Evolutionary conservation across 2,329 filamentous ascomycete species (phyloP).

Genomic region (Hypoxylon sp.): DNA sequence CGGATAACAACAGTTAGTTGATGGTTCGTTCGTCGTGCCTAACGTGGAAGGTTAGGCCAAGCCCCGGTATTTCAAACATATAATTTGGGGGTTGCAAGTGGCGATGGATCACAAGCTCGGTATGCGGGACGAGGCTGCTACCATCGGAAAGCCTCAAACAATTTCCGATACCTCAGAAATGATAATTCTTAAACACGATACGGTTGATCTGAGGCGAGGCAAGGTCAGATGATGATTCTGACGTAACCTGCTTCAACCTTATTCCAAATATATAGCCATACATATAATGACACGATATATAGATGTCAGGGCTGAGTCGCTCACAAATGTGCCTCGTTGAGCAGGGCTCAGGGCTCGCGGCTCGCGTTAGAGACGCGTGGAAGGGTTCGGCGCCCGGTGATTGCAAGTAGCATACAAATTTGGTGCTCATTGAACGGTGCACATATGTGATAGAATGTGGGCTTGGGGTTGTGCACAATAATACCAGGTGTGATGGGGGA

Average conservation of each 20-base stretch:
- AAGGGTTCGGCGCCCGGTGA: constrained; percentile 14
- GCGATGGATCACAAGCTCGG: constrained; percentile 23
- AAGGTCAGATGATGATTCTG: constrained; percentile 35
- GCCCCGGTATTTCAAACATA: constrained; percentile 20
- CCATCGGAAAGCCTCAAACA: constrained; percentile 22
- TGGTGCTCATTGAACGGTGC: constrained; percentile 37
- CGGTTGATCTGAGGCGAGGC: constrained; percentile 13
- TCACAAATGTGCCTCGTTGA: constrained; percentile 22
- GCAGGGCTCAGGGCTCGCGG: constrained; percentile 5
- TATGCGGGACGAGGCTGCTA: constrained; percentile 32
- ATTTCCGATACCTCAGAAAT: constrained; percentile 24
- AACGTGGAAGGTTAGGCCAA: constrained; percentile 38
- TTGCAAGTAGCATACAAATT: constrained; percentile 13
- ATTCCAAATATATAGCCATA: constrained; percentile 29
- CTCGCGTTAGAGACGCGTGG: constrained; percentile 25
- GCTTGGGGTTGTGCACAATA: constrained; percentile 29
- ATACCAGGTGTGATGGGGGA: constrained; percentile 39
- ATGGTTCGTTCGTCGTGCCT: constrained; percentile 24
- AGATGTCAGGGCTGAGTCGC: constrained; percentile 9
- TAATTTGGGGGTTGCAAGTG: constrained; percentile 28
- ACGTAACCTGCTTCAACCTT: constrained; percentile 23
- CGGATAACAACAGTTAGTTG: constrained; percentile 10
- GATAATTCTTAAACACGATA: constrained; percentile 20
- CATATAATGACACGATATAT: constrained; percentile 34
- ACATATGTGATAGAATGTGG: constrained; percentile 41